Evolutionary conservation across 1,139 yeast species (phyloP).

Genomic region (Zygosaccharomyces sapae): DNA sequence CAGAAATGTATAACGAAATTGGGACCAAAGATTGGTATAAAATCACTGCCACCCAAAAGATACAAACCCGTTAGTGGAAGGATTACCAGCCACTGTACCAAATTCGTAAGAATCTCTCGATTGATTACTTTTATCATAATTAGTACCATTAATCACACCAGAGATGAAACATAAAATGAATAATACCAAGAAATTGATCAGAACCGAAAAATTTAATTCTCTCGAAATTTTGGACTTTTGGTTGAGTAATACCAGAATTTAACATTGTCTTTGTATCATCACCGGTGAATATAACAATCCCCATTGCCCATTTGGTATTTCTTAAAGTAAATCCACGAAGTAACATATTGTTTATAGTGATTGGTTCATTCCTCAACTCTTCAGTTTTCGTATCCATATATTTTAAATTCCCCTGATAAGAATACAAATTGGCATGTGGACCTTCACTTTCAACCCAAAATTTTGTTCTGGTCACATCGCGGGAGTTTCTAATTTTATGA

Average conservation of each 20-base stretch:
- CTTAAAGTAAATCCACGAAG: slow-evolving; percentile 89
- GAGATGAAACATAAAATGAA: slow-evolving; percentile 78
- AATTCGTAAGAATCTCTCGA: slow-evolving; percentile 72
- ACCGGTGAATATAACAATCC: slow-evolving; percentile 88
- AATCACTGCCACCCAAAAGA: slow-evolving; percentile 88
- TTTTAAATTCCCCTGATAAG: slow-evolving; percentile 65
- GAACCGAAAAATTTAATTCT: slow-evolving; percentile 76
- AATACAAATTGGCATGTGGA: slow-evolving; percentile 77
- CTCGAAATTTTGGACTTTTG: slow-evolving; percentile 77
- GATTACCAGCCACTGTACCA: slow-evolving; percentile 50
- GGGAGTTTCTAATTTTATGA: slow-evolving; percentile 55
- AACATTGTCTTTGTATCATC: slow-evolving; percentile 87
- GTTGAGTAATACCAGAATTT: slow-evolving; percentile 88
- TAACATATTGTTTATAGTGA: slow-evolving; percentile 72
- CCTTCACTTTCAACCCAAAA: slow-evolving; percentile 90
- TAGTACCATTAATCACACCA: slow-evolving; percentile 78
- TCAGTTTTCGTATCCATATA: slow-evolving; percentile 44
- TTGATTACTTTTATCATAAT: slow-evolving; percentile 48
- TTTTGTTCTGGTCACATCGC: slow-evolving; percentile 67
- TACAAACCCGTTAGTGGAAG: slow-evolving; percentile 77
- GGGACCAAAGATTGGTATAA: slow-evolving; percentile 91
- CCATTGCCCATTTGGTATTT: slow-evolving; percentile 92
- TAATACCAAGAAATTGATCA: slow-evolving; percentile 69
- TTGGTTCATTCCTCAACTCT: slow-evolving; percentile 56
- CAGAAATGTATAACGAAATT: slow-evolving; percentile 87